phyloP scores from a whole-genome alignment of 306 rosid genomes.

The Pterocarpus macrocarpus region DNA sequence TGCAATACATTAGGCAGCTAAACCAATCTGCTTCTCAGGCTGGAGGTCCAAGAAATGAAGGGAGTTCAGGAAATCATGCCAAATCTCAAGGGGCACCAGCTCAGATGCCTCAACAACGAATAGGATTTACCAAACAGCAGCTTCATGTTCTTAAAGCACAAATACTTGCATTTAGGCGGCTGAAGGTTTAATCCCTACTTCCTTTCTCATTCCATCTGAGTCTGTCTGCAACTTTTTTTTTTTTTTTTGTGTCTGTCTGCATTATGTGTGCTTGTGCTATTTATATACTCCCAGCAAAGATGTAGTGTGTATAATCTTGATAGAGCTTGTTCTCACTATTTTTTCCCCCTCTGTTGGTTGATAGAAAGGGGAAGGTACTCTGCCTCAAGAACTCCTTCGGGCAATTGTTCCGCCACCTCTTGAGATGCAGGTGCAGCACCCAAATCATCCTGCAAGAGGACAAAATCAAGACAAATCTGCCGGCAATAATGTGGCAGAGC shows the following conservation, averaged over 20 bases:
- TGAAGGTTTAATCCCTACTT: slow-evolving; percentile 69
- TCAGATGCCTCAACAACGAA: slow-evolving; percentile 66
- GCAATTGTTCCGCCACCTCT: slow-evolving; percentile 95
- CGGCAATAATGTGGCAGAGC: slow-evolving; percentile 66
- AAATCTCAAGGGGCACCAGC: slow-evolving; percentile 67
- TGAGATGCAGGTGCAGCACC: slow-evolving; percentile 75
- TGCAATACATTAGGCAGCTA: slow-evolving; percentile 69
- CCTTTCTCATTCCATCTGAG: slow-evolving; percentile 34
- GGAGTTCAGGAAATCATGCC: slow-evolving; percentile 58
- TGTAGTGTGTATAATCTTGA: slow-evolving; percentile 28
- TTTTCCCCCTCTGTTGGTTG: slow-evolving; percentile 50
- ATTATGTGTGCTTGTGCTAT: slow-evolving; percentile 19
- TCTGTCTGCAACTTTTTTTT: neutral
- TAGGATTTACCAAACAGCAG: slow-evolving; percentile 90
- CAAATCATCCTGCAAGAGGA: slow-evolving; percentile 63
- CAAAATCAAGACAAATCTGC: slow-evolving; percentile 70
- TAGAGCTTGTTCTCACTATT: slow-evolving; percentile 34
- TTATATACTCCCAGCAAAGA: slow-evolving; percentile 35
- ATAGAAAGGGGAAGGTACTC: slow-evolving; percentile 96
- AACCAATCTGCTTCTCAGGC: slow-evolving; percentile 76
- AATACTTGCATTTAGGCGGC: slow-evolving; percentile 94
- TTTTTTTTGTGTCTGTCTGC: slow-evolving; percentile 8
- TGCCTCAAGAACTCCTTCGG: slow-evolving; percentile 97
- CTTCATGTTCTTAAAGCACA: slow-evolving; percentile 98
- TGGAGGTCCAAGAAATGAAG: slow-evolving; percentile 65